These are phyloP conservation scores for Nitzschia sp. DNA, from an alignment of 108 stramenopile genomes.

Conservation along the genomic window DNA sequence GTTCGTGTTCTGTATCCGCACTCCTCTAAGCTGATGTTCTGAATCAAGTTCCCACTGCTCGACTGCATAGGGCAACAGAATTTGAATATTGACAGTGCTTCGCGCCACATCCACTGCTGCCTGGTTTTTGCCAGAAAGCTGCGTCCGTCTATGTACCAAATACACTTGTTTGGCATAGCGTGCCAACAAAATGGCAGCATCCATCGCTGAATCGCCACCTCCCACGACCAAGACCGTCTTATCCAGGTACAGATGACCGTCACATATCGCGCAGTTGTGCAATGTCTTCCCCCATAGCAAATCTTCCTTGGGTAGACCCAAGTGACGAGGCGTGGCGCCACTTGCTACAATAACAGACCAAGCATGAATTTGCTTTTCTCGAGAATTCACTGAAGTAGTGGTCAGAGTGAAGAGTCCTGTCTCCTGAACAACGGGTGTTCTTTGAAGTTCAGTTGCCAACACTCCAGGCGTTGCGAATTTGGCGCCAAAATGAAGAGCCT, in stretches of 20 bases:
- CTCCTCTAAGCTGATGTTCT: slow-evolving; percentile 20
- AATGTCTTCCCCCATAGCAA: slow-evolving; percentile 74
- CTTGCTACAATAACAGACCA: slow-evolving; percentile 72
- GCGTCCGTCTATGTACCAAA: slow-evolving; percentile 81
- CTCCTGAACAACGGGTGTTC: slow-evolving; percentile 4
- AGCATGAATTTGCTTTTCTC: slow-evolving; percentile 8
- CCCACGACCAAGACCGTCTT: slow-evolving; percentile 88
- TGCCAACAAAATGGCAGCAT: slow-evolving; percentile 84
- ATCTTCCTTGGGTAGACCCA: slow-evolving; percentile 73
- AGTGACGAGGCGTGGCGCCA: slow-evolving; percentile 83
- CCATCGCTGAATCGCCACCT: slow-evolving; percentile 93
- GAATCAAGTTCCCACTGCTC: slow-evolving; percentile 24
- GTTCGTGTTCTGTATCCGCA: not conserved
- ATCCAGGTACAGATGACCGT: slow-evolving; percentile 75
- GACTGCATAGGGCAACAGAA: slow-evolving; percentile 38
- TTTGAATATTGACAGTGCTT: slow-evolving; percentile 39
- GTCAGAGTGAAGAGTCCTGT: slow-evolving; percentile 27
- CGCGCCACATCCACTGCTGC: slow-evolving; percentile 53
- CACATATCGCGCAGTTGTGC: slow-evolving; percentile 91
- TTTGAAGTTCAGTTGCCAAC: slow-evolving; percentile 36
- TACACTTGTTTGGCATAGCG: slow-evolving; percentile 73
- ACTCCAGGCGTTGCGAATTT: slow-evolving; percentile 44
- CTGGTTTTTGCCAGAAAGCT: slow-evolving; percentile 68
- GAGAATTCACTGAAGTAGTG: slow-evolving; percentile 4
- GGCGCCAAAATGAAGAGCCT: slow-evolving; percentile 50